Evolutionary conservation across 2,329 filamentous ascomycete species (phyloP).

Genomic region (Cyanodermella asteris): DNA sequence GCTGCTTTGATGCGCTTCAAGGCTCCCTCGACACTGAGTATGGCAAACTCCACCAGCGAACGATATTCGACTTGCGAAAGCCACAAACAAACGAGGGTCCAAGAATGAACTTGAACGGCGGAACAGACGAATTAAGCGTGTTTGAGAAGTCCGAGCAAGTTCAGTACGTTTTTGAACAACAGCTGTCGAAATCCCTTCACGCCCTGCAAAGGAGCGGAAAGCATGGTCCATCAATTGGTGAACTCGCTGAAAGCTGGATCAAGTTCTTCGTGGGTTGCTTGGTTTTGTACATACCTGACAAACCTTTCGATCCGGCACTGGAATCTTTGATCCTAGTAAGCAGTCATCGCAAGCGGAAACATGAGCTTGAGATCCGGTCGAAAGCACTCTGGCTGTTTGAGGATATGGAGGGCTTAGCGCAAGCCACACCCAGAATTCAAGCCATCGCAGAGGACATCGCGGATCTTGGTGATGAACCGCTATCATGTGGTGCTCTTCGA

Average conservation of each 20-base stretch:
- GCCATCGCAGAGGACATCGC: slow-evolving; percentile 39
- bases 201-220: not conserved
- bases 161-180: slow-evolving; percentile 10
- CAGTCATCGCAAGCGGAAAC: slow-evolving; percentile 33
- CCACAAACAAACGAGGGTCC: too few relatives aligned
- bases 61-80: too few relatives aligned
- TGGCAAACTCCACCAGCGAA: too few relatives aligned
- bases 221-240: slow-evolving; percentile 14
- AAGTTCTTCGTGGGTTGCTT: slow-evolving; percentile 54
- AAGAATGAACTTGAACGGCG: too few relatives aligned
- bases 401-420: slow-evolving; percentile 38
- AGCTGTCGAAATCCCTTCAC: slow-evolving; percentile 15
- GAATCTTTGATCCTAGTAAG: slow-evolving; percentile 39
- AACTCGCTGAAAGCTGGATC: slow-evolving; percentile 50
- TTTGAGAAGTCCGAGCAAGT: slow-evolving; percentile 2
- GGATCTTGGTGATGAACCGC: slow-evolving; percentile 43
- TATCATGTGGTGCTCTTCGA: slow-evolving; percentile 46
- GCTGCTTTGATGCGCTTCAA: too few relatives aligned
- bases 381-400: slow-evolving; percentile 44
- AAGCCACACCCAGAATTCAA: slow-evolving; percentile 41
- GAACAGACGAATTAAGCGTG: too few relatives aligned
- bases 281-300: slow-evolving; percentile 65
- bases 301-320: slow-evolving; percentile 59
- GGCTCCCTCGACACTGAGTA: too few relatives aligned
- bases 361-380: slow-evolving; percentile 34